These are phyloP conservation scores for Chlorella sp. DNA, from an alignment of 139 green algal species.

Conservation along the genomic window DNA sequence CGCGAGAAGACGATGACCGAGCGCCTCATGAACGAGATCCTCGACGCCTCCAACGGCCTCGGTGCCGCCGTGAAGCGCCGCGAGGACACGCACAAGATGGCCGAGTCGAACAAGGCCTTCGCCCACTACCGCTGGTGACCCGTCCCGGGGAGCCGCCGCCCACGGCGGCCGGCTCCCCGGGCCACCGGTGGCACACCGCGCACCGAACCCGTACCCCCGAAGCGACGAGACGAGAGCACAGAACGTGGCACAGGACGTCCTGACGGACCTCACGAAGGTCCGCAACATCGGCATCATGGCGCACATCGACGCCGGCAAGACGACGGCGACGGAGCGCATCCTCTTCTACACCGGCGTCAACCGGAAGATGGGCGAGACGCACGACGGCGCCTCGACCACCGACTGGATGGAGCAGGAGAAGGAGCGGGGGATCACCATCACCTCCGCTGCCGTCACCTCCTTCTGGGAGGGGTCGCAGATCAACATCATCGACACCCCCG, in stretches of 20 bases:
- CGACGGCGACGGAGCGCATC: constrained; percentile 96
- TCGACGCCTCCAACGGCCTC: constrained; percentile 98
- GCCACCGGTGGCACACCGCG: too few relatives aligned
- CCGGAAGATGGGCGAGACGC: constrained; percentile 99
- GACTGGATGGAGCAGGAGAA: constrained; percentile 89
- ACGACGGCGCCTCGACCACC: constrained; percentile 98
- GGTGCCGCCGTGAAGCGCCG: too few relatives aligned
- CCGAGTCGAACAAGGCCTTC: too few relatives aligned
- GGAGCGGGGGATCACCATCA: constrained; percentile 99
- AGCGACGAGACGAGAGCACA: too few relatives aligned
- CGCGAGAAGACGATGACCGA: constrained; percentile 93
- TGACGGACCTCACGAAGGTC: too few relatives aligned
- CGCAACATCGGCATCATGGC: constrained; percentile 99
- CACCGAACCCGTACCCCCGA: too few relatives aligned
- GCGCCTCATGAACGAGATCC: constrained; percentile 95
- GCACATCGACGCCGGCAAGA: constrained; percentile 95
- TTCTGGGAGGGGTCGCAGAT: constrained; percentile 93
- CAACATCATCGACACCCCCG: constrained; percentile 99
- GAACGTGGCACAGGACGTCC: too few relatives aligned
- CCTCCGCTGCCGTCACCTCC: constrained; percentile 94
- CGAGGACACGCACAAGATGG: too few relatives aligned
- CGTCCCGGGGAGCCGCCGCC: too few relatives aligned
- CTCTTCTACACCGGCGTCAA: constrained; percentile 98
- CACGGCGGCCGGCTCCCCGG: too few relatives aligned
- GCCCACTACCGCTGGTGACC: too few relatives aligned